Base-by-base conservation (phyloP, 1,284 basidiomycete species). In the Peniophora sp. region DNA sequence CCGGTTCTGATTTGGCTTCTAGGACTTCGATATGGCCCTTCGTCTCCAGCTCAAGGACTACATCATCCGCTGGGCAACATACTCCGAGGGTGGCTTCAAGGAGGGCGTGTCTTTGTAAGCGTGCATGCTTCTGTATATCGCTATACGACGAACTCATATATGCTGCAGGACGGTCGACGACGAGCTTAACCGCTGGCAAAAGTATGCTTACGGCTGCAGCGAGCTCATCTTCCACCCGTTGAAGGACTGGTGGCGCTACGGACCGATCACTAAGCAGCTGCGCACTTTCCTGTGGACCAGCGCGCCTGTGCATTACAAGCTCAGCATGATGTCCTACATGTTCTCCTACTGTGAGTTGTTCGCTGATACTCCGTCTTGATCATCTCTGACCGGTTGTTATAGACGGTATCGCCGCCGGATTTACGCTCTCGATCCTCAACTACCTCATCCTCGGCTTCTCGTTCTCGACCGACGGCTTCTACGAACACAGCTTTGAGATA, bases 71-170 rank as follows among this genome's bases (percentile, higher is more conserved):
- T 93, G 89, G 90, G 85, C 89, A 5, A 86, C 85, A 0, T 93
- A 93, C 65, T 83, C 80, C 0, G 77, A 87, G 43, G 79, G 87
- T 35, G 85, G 78, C 0, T 94, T 92, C 71, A 84, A 89, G 65
- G 91, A 94, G 61, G 91, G 91, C 57, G 91, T 94, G n/a, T 89
- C 85, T 0, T 71, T 94, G 10, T 86, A 85, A 0, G 79, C 58
- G 35, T 47, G 56, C 58, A 52, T 54, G 11, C 52, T 54, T 53
- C 54, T 47, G 55, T 53, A 38, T 50, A 54, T 47, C 20, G 19
- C 22, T 22, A 25, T 11, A 5, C 9, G 12, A 5, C 9, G 12
- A 48, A 50, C 17, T 34, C 27, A 32, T 32, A 12, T 32, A 12
- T 12, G 27, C 12, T 32, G 27, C 27, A 32, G 27, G 27, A 32